These are phyloP conservation scores for Colletotrichum navitas DNA, from an alignment of 2,329 filamentous ascomycete species.

Conservation along the genomic window DNA sequence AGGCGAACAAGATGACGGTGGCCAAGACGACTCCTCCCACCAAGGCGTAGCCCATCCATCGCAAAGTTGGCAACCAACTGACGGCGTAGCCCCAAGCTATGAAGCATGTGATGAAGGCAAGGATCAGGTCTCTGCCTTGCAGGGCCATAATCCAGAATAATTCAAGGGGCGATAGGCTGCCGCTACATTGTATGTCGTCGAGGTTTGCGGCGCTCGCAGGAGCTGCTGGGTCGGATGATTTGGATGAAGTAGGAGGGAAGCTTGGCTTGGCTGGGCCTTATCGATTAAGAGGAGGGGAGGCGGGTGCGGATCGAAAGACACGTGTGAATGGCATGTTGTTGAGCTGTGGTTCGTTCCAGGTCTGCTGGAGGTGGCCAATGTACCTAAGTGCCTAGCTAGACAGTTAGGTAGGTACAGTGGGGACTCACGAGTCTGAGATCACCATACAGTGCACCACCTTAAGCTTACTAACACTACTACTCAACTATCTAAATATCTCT, in stretches of 20 bases:
- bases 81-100: constrained; percentile 90
- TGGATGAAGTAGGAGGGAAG: constrained; percentile 5
- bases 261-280: constrained; percentile 13
- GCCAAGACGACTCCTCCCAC: constrained; percentile 74
- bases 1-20: constrained; percentile 65
- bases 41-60: constrained; percentile 89
- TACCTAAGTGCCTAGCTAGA: neutral
- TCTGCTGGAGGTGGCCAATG: neutral
- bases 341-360: neutral
- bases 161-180: constrained; percentile 19
- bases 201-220: constrained; percentile 13
- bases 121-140: constrained; percentile 77
- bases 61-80: constrained; percentile 84
- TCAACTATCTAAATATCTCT: too few species aligned
- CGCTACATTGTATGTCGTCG: constrained; percentile 37
- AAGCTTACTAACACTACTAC: too few species aligned
- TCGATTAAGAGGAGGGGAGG: constrained; percentile 10
- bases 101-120: constrained; percentile 78
- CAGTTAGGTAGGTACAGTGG: too few species aligned
- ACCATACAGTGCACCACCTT: too few species aligned
- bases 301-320: constrained; percentile 10
- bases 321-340: constrained; percentile 7
- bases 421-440: too few species aligned
- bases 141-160: constrained; percentile 70
- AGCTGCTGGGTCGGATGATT: constrained; percentile 1